Conservation (phyloP, 129 eudicot species). For the Daucus carota region DNA sequence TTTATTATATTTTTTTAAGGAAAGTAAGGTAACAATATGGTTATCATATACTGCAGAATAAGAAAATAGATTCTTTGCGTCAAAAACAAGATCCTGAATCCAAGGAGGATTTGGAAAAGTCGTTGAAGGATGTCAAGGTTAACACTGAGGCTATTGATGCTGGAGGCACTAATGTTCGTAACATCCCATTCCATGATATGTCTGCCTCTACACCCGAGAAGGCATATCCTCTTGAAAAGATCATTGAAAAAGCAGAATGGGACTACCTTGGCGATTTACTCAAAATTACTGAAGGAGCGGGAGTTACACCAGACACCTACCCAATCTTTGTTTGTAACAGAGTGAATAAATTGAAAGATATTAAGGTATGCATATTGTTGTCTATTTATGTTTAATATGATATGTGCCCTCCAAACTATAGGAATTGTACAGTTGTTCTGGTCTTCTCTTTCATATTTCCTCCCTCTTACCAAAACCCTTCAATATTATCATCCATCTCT, state of each 20-base stretch:
- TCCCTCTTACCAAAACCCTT: too few relatives aligned
- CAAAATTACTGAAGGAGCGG: slow-evolving; percentile 34
- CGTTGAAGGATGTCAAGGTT: slow-evolving; percentile 28
- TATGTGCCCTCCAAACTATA: neutral
- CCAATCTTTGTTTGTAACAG: slow-evolving; percentile 76
- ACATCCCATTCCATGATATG: slow-evolving; percentile 72
- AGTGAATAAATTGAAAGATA: slow-evolving; percentile 33
- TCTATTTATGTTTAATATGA: neutral
- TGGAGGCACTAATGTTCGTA: slow-evolving; percentile 30
- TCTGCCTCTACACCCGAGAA: slow-evolving; percentile 49
- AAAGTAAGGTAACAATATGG: neutral
- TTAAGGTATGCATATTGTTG: slow-evolving; percentile 41
- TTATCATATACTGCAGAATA: slow-evolving; percentile 23
- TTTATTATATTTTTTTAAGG: neutral
- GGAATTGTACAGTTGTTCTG: neutral
- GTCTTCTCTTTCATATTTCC: neutral
- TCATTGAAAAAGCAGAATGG: slow-evolving; percentile 78
- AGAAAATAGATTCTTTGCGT: slow-evolving; percentile 28
- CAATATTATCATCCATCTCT: too few relatives aligned
- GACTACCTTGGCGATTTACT: slow-evolving; percentile 51
- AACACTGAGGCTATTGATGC: slow-evolving; percentile 46
- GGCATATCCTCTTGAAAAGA: slow-evolving; percentile 77
- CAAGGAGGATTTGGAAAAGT: slow-evolving; percentile 36
- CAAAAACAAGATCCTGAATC: slow-evolving; percentile 33
- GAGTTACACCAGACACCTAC: slow-evolving; percentile 31